A percentile compares a stretch with the other conserved stretches of the same genome.
phyloP scores from a whole-genome alignment of 1,139 yeast genomes.

The Spathaspora sp. region DNA sequence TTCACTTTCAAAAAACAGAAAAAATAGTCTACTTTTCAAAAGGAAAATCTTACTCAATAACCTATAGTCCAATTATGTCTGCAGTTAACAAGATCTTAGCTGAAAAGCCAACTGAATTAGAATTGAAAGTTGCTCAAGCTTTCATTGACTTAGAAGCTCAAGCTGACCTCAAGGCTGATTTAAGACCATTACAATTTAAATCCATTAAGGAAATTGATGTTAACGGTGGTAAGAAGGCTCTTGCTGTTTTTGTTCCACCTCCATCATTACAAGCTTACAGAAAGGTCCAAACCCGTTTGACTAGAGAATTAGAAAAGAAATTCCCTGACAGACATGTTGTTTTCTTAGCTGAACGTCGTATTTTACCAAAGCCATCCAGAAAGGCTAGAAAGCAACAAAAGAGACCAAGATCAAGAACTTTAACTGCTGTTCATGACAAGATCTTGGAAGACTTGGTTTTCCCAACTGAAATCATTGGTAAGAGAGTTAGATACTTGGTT shows the following conservation, averaged over 20 bases:
- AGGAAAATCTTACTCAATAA: constrained; percentile 4
- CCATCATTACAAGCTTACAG: constrained; percentile 93
- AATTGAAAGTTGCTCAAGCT: constrained; percentile 99
- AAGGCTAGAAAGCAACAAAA: constrained; percentile 93
- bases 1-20: constrained; percentile 6
- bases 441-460: constrained; percentile 97
- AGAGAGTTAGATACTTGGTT: constrained; percentile 98
- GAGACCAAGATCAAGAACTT: constrained; percentile 99
- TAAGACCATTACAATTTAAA: constrained; percentile 98
- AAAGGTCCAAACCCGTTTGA: constrained; percentile 95
- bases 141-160: constrained; percentile 94
- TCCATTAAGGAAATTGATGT: constrained; percentile 98
- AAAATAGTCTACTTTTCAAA: constrained; percentile 8
- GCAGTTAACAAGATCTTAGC: constrained; percentile 93
- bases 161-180: constrained; percentile 96
- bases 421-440: constrained; percentile 98
- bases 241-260: constrained; percentile 97
- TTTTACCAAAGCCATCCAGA: constrained; percentile 94
- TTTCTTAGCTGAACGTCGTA: constrained; percentile 99
- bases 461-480: constrained; percentile 99
- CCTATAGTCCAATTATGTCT: constrained; percentile 59
- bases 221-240: constrained; percentile 98
- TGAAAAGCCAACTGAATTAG: constrained; percentile 94
- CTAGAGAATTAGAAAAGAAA: constrained; percentile 99
- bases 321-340: constrained; percentile 99